Evolutionary conservation across 345 rosid genomes (phyloP).

Genomic region (Rhizophora apiculata): DNA sequence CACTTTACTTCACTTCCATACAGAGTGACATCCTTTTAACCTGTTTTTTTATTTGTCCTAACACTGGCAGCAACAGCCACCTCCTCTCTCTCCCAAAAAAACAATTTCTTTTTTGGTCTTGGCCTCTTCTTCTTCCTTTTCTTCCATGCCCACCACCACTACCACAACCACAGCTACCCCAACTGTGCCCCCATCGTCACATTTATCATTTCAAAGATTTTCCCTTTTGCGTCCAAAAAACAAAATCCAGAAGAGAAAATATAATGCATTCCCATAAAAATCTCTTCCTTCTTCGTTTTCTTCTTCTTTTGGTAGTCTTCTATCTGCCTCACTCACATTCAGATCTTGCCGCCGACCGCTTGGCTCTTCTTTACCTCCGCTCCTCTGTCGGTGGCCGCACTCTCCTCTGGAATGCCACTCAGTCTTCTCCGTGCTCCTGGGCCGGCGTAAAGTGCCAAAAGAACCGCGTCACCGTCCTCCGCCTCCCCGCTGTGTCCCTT

Average conservation of each 20-base stretch:
- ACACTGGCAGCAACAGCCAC: too few species aligned
- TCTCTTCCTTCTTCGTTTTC: background rate
- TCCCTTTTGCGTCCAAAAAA: too few species aligned
- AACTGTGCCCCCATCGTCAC: too few species aligned
- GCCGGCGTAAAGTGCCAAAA: slow-evolving; percentile 64
- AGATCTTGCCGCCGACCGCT: slow-evolving; percentile 77
- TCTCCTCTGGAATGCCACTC: slow-evolving; percentile 56
- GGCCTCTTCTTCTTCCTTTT: too few species aligned
- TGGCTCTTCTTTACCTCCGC: slow-evolving; percentile 73
- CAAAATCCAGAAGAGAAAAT: background rate
- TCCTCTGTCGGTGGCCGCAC: slow-evolving; percentile 82
- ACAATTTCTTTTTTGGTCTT: too few species aligned
- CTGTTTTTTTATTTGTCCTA: too few species aligned
- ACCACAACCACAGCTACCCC: too few species aligned
- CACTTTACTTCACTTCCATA: too few species aligned
- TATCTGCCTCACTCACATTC: slow-evolving; percentile 24
- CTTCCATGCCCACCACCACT: too few species aligned
- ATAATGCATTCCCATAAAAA: background rate
- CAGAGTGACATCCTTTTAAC: too few species aligned
- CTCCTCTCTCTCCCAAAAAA: too few species aligned
- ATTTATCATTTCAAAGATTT: too few species aligned
- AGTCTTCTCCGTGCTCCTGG: slow-evolving; percentile 71
- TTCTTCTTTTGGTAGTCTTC: slow-evolving; percentile 21
- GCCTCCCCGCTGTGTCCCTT: slow-evolving; percentile 77
- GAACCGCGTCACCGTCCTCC: slow-evolving; percentile 65